Evolutionary conservation across 169 alveolate genomes (phyloP), one percentile per base, ranked within the genome.

Genomic region (Plasmodium malariae): DNA sequence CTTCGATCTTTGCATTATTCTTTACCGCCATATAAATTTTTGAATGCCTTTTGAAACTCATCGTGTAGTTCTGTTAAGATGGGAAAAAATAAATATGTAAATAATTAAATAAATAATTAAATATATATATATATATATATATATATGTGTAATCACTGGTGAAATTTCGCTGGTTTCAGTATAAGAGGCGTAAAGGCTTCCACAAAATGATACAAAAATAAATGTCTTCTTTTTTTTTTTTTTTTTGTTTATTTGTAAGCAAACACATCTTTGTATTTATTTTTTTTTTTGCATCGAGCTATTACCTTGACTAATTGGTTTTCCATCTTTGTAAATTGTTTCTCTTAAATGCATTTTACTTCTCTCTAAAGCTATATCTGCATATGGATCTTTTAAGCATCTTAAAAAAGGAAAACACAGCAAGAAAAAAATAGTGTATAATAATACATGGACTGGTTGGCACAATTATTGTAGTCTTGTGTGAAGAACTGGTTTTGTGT

Each of bases 321-420:
- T 67, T 17, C 96, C 96, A 48, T 92, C 93, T 45, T 62, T 80
- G 78, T 94, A 94, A 32, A 92, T 76, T 3, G 95, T 92, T 74
- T 94, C 93, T 34, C 91, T 91, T 14, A 94, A 63, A 76, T 94
- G 91, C 72, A 94, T 91, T 73, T 71, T 88, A 83, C 94, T 91
- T 62, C 96, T 80, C 55, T 93, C 95, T 45, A 94, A 86, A 11
- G 96, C 96, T 87, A 88, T 94, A 24, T 94, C 96, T 11, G 95
- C 86, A 87, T 85, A 88, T 28, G 96, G 96, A 62, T 93, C 95
- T 63, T 94, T 94, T 62, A 94, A 90, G 62, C 96, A 94, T 74
- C 96, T 94, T 65, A n/a, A 17, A 14, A 69, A n/a, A 68, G 28
- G 34, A 72, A 7, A 70, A 36, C 48, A 28, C 32, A 40, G 14